Evolutionary conservation across 371 early-diverging fungal species (phyloP), one percentile per base, ranked within the genome.

Genomic region (Rhizopus sp.): DNA sequence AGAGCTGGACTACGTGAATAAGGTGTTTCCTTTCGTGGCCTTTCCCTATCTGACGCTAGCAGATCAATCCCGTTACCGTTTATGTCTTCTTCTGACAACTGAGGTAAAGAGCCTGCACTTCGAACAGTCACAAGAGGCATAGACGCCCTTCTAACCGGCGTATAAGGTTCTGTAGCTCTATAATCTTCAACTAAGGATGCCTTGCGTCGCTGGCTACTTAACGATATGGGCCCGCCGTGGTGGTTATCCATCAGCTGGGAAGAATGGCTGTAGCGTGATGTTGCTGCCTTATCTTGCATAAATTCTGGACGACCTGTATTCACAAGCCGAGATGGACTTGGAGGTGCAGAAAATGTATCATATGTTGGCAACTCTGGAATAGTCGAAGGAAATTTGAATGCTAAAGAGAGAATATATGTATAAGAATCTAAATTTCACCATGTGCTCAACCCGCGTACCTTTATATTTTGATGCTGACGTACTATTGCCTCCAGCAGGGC

Each of bases 1-100:
- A 90, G 66, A 54, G 87, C 87, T 1, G 89, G 90, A 0, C 81
- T 77, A 16, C 90, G 82, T 17, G 87, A 77, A 61, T 90, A 89
- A 5, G 88, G 87, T 13, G 82, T 82, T 39, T 86, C 84, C 5
- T 68, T 68, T 59, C 53, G 13, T n/a, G 10, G 23, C 7, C 49
- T 30, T 55, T 52, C 3, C 42, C 46, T 30, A 52, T 53, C 32
- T n/a, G 40, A 10, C 30, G 17, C 30, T 44, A 38, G 9, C 45
- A 44, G 15, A 56, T 32, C 15, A 47, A 39, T 17, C 53, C 38
- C 31, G 45, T 38, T 23, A 23, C 23, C 2, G 23, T 23, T 23
- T 23, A 23, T 23, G 1, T 23, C 46, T 9, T 46, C 29, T 46
- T 46, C 46, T 3, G 46, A 46, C 29, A 46, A 7, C 1, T 49